These are phyloP conservation scores for Dothideomycetes sp. DNA, from an alignment of 2,329 filamentous ascomycete genomes.

Conservation along the genomic window DNA sequence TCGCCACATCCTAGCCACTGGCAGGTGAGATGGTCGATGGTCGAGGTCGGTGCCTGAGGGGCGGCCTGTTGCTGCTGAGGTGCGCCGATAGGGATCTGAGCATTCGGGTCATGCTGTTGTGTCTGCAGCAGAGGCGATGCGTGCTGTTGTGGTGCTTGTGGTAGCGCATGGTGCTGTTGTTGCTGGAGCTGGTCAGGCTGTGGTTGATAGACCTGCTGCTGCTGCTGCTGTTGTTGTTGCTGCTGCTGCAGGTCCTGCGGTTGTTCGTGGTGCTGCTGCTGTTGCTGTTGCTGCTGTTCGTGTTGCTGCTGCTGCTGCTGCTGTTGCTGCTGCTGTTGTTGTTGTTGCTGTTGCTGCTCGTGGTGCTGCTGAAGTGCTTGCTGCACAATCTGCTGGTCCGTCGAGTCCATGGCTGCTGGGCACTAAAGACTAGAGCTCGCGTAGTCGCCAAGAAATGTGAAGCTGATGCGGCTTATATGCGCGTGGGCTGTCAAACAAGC, in stretches of 20 bases:
- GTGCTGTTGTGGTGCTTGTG: conserved; percentile 2
- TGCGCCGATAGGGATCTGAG: conserved; percentile 1
- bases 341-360: not conserved
- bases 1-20: conserved; percentile 55
- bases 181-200: conserved; percentile 2
- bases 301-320: not conserved
- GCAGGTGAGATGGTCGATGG: conserved; percentile 39
- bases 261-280: not conserved
- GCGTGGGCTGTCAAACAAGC: not conserved
- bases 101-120: conserved; percentile 3
- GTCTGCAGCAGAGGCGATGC: conserved; percentile 1
- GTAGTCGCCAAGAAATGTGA: not conserved
- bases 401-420: not conserved
- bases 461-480: not conserved
- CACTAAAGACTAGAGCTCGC: not conserved
- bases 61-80: conserved; percentile 9
- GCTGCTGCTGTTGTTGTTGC: conserved; percentile 3
- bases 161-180: conserved; percentile 1
- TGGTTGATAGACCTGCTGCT: conserved; percentile 1
- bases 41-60: conserved; percentile 16
- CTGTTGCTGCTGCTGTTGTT: not conserved
- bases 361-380: not conserved
- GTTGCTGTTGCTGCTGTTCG: not conserved
- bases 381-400: not conserved
- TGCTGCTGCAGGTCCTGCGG: conserved; percentile 5